Evolutionary conservation across 768 basidiomycete species (phyloP), one percentile per base, ranked within the genome.

Genomic region (Mycena latifolia): DNA sequence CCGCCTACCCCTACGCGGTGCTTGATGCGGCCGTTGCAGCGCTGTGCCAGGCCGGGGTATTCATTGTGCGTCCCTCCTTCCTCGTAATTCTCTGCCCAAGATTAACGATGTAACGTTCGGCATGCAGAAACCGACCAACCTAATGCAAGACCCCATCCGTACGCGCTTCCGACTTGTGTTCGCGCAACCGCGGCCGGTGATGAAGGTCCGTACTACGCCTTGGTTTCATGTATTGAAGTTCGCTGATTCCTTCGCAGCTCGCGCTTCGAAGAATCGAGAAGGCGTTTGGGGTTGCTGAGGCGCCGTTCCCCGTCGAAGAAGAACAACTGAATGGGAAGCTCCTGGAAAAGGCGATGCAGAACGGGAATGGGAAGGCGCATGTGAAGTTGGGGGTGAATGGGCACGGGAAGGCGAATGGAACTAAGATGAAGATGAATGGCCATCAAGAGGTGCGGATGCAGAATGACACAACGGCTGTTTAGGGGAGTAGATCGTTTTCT

Each of bases 111-210:
- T n/a, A 41, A 12, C n/a, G 24, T 20, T 6, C 43, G 37, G 37
- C 37, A 20, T 29, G 8, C 35, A 69, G 68, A 69, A 69, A 69
- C 68, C 55, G 27, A 43, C 55, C 10, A 55, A 55, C 27, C 28
- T 55, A 4, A 55, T 55, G 68, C 60, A 51, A 0, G 68, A 69
- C 27, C 68, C 68, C 5, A 50, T 69, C n/a, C 64, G 28, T 15
- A 69, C 68, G 3, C 63, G 68, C 1, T 69, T 69, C 59, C 27
- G 68, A 12, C 51, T 69, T 2, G 65, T 69, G 8, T 69, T 69
- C 60, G 54, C 55, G 12, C 68, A 69, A 31, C 59, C 60, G 6
- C 52, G 68, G 1, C 18, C 52, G 14, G 63, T 29, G 0, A 51
- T 69, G 63, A 20, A 46, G 39, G 68, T 69, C 25, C 24, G 58